These are phyloP conservation scores for Platanthera zijinensis DNA, from an alignment of 106 monocot species.

Conservation along the genomic window DNA sequence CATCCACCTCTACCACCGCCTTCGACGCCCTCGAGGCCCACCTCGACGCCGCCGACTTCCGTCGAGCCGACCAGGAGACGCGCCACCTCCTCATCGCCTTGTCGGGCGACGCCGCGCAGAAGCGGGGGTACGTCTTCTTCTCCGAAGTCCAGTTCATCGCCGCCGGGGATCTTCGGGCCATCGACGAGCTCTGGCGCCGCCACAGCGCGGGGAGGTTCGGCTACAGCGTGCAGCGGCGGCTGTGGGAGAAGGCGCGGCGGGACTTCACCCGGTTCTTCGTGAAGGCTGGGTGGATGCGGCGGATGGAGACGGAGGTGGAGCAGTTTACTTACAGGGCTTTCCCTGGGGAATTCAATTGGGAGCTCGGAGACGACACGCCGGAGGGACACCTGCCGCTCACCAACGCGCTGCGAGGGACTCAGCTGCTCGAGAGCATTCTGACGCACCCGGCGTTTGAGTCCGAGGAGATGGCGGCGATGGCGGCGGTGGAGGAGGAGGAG, in stretches of 20 bases:
- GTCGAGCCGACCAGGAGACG: constrained; percentile 77
- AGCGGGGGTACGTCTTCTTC: constrained; percentile 96
- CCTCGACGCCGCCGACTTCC: constrained; percentile 54
- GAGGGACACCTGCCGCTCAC: constrained; percentile 89
- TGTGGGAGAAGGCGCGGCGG: constrained; percentile 68
- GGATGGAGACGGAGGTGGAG: constrained; percentile 72
- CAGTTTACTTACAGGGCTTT: constrained; percentile 82
- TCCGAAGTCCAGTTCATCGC: constrained; percentile 89
- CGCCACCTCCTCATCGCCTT: constrained; percentile 81
- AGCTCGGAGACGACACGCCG: constrained; percentile 56
- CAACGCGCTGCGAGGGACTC: constrained; percentile 90
- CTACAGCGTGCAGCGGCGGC: constrained; percentile 73
- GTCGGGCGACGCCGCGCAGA: constrained; percentile 67
- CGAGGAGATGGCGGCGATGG: constrained; percentile 12
- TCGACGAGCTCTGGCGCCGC: constrained; percentile 72
- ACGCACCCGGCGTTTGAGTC: constrained; percentile 75
- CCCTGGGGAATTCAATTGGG: constrained; percentile 80
- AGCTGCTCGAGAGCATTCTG: constrained; percentile 55
- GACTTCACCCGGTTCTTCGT: constrained; percentile 94
- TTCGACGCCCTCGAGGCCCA: constrained; percentile 50
- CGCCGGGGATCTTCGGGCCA: constrained; percentile 44
- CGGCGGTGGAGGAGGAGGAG: constrained; percentile 1
- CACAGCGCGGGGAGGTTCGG: constrained; percentile 66
- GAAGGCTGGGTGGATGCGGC: constrained; percentile 83
- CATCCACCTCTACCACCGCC: constrained; percentile 26